phyloP scores from a whole-genome alignment of 192 early-diverging fungal genomes.

The Coemansia sp. region DNA sequence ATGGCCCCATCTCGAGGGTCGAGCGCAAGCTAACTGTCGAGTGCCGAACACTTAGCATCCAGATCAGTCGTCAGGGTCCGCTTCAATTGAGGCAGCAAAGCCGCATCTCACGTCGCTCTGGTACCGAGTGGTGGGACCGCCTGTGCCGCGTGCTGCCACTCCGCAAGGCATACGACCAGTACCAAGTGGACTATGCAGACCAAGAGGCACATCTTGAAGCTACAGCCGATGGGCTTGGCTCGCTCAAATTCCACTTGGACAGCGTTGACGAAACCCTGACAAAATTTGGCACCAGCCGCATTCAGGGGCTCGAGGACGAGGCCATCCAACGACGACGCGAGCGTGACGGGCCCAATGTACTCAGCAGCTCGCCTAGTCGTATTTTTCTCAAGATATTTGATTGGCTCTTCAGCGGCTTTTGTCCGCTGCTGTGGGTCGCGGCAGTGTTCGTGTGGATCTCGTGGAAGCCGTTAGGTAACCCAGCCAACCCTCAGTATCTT shows the following conservation, averaged over 20 bases:
- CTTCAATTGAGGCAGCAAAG: neutral
- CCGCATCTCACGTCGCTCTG: neutral
- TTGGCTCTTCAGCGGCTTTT: constrained; percentile 67
- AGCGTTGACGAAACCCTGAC: constrained; percentile 2
- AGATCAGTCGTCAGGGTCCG: neutral
- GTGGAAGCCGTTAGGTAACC: constrained; percentile 54
- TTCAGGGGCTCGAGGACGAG: constrained; percentile 10
- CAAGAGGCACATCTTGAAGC: neutral
- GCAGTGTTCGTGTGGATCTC: constrained; percentile 59
- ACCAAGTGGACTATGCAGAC: neutral
- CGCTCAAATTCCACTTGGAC: constrained; percentile 7
- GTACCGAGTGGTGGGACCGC: neutral
- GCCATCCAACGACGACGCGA: constrained; percentile 9
- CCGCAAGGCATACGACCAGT: constrained; percentile 6
- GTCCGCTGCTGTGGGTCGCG: constrained; percentile 62
- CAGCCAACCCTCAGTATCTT: constrained; percentile 29
- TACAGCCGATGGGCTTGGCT: neutral
- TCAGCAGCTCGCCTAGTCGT: constrained; percentile 5
- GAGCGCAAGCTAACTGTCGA: constrained; percentile 18
- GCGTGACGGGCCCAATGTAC: constrained; percentile 6
- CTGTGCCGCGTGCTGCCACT: neutral
- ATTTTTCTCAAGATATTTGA: constrained; percentile 26
- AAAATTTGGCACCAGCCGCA: constrained; percentile 14
- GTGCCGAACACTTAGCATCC: constrained; percentile 15
- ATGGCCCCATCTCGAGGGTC: neutral